Evolutionary conservation across 108 stramenopile genomes (phyloP), one percentile per base, ranked within the genome.

Genomic region (Nitzschia sp.): DNA sequence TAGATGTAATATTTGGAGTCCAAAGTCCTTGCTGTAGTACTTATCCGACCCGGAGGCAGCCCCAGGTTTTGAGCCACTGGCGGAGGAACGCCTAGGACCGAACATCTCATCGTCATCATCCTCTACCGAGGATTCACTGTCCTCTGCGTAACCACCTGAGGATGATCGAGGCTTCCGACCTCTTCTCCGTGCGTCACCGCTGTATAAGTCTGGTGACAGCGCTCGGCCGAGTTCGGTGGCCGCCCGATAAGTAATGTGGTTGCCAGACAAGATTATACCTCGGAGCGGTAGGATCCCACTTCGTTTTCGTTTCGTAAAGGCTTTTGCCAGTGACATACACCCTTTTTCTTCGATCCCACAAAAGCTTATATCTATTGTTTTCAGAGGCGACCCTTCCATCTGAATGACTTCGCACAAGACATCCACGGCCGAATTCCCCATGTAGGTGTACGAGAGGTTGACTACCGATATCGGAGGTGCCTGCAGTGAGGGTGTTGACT

Each of bases 311-410:
- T 78, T 74, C 17, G 35, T 53, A 9, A 94, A 59, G 1, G 84
- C 82, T 3, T 75, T 74, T 8, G 86, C 78, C 9, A 94, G 63
- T 1, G 86, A 63, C 19, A 87, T 25, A 15, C 87, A 58, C 16
- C 89, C 89, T 27, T 62, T 62, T 48, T 83, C 83, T 0, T 80
- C 73, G 25, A 94, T 52, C 19, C 73, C 77, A 60, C 92, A 94
- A 70, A 93, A 94, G 45, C 89, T 85, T 26, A 94, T 57, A 63
- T 94, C 92, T 11, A 94, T 71, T 21, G 88, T 84, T 57, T 83
- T 86, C 52, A 93, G 73, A 23, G 54, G 21, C 4, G 84, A 63
- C 25, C 68, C 73, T 31, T 85, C 78, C 45, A 66, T 66, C 38
- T 69, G 75, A 8, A 94, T 48, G 19, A 87, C 72, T 56, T 89